phyloP scores from a whole-genome alignment of 192 early-diverging fungal genomes.

The Coemansia guatemalensis region DNA sequence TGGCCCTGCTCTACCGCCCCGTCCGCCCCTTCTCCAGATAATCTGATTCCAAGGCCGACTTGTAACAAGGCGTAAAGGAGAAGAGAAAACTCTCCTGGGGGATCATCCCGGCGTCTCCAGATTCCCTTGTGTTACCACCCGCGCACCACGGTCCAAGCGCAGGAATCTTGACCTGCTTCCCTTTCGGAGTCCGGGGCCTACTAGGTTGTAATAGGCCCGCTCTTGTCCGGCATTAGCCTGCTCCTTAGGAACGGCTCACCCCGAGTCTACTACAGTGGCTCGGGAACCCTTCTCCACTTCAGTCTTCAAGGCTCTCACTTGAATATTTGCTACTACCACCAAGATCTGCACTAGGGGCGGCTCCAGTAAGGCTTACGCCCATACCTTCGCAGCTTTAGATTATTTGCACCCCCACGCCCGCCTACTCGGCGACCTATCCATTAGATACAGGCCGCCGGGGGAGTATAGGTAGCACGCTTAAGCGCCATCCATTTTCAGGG shows the following conservation, averaged over 20 bases:
- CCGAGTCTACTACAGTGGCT: constrained; percentile 69
- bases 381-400: constrained; percentile 54
- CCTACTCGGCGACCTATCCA: constrained; percentile 63
- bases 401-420: constrained; percentile 63
- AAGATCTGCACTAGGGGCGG: constrained; percentile 74
- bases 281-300: constrained; percentile 81
- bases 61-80: constrained; percentile 58
- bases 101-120: constrained; percentile 64
- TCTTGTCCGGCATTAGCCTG: constrained; percentile 58
- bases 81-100: constrained; percentile 75
- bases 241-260: constrained; percentile 80
- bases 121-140: constrained; percentile 67
- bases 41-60: constrained; percentile 62
- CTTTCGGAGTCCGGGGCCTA: constrained; percentile 57
- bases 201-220: constrained; percentile 1
- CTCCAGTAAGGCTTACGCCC: constrained; percentile 64
- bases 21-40: constrained; percentile 61
- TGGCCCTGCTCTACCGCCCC: constrained; percentile 35
- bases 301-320: constrained; percentile 83
- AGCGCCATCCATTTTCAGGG: constrained; percentile 79
- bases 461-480: constrained; percentile 76
- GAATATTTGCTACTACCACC: constrained; percentile 80
- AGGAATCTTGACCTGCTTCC: constrained; percentile 80
- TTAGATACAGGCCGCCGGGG: constrained; percentile 54
- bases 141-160: constrained; percentile 67